Conservation (phyloP, 345 rosid genomes). For the Salix exigua region DNA sequence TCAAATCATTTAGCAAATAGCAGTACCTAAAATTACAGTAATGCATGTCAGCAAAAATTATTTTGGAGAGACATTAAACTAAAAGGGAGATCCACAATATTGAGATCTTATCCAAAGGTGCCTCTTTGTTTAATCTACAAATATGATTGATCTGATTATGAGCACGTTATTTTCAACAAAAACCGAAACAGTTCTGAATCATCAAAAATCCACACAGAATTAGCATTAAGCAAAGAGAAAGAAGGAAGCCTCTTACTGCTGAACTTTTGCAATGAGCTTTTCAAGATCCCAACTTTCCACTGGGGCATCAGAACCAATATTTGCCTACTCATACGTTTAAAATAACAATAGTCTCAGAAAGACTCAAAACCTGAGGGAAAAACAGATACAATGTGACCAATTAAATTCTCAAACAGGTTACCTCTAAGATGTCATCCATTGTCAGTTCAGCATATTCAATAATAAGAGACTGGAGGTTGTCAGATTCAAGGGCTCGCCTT, state of each 20-base stretch:
- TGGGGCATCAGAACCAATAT: constrained; percentile 68
- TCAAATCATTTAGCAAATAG: constrained; percentile 74
- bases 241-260: constrained; percentile 54
- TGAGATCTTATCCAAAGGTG: too few relatives aligned
- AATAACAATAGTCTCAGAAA: background rate
- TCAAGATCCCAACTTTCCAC: constrained; percentile 85
- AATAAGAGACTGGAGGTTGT: constrained; percentile 73
- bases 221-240: constrained; percentile 9
- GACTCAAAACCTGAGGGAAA: background rate
- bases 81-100: background rate
- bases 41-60: constrained; percentile 3
- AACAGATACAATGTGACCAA: background rate
- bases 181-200: background rate
- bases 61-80: constrained; percentile 3
- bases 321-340: constrained; percentile 49
- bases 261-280: constrained; percentile 85
- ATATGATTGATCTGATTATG: background rate
- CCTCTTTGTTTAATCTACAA: background rate
- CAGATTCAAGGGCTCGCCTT: constrained; percentile 87
- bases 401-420: constrained; percentile 22
- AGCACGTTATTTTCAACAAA: background rate
- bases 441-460: constrained; percentile 96
- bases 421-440: constrained; percentile 96
- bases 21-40: constrained; percentile 58
- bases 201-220: background rate